phyloP scores from a whole-genome alignment of 768 basidiomycete genomes.

The Tylopilus felleus region DNA sequence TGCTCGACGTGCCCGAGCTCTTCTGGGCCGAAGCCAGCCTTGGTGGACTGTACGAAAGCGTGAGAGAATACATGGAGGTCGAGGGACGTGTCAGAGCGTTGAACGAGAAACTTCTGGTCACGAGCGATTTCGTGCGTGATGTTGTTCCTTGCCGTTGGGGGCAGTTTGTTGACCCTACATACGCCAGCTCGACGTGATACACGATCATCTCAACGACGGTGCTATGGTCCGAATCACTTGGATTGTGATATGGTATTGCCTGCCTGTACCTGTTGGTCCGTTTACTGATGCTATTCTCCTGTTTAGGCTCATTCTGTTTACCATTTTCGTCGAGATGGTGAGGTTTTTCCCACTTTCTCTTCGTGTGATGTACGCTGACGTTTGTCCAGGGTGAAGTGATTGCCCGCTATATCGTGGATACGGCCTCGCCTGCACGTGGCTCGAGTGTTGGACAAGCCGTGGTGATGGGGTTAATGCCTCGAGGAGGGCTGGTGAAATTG shows the following conservation, averaged over 20 bases:
- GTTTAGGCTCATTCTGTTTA: slow-evolving; percentile 81
- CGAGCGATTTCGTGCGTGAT: slow-evolving; percentile 77
- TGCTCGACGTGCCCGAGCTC: slow-evolving; percentile 88
- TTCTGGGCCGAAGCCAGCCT: slow-evolving; percentile 95
- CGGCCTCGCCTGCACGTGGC: not conserved
- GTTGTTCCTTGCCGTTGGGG: not conserved
- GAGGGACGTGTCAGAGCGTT: slow-evolving; percentile 75
- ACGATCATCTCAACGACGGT: slow-evolving; percentile 86
- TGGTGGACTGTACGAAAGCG: slow-evolving; percentile 86
- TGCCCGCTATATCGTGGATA: slow-evolving; percentile 69
- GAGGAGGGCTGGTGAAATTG: slow-evolving; percentile 23
- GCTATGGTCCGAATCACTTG: slow-evolving; percentile 91
- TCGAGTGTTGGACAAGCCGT: slow-evolving; percentile 3
- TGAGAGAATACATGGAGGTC: slow-evolving; percentile 94
- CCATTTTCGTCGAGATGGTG: slow-evolving; percentile 84
- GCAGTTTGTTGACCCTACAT: not conserved
- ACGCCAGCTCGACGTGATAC: slow-evolving; percentile 81
- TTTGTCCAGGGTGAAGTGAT: slow-evolving; percentile 68
- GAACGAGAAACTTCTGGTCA: slow-evolving; percentile 85
- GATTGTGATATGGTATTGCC: slow-evolving; percentile 60
- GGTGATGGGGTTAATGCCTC: slow-evolving; percentile 19
- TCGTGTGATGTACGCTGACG: not conserved
- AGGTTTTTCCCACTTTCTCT: slow-evolving; percentile 23
- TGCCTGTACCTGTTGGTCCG: slow-evolving; percentile 44
- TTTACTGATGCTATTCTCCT: slow-evolving; percentile 22